phyloP scores from a whole-genome alignment of 2,329 filamentous ascomycete genomes.

The Phoma sp. region DNA sequence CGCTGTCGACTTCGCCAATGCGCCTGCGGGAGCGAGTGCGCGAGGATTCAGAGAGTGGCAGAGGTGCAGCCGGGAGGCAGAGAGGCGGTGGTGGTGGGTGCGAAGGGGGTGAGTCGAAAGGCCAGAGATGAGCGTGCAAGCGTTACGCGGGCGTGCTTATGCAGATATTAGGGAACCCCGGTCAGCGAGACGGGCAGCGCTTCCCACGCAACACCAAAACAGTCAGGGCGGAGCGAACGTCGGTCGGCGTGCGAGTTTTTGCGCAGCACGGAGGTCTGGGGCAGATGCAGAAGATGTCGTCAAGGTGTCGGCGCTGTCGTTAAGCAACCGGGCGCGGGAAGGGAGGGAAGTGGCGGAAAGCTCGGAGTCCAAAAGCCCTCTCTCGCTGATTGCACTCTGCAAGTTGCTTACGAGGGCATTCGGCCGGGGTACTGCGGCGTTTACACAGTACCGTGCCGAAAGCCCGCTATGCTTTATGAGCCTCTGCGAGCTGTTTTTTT shows the following conservation, averaged over 20 bases:
- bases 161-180: conserved; percentile 25
- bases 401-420: conserved; percentile 20
- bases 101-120: conserved; percentile 19
- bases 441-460: conserved; percentile 18
- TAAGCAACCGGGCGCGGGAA: conserved; percentile 10
- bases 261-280: conserved; percentile 6
- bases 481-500: conserved; percentile 5
- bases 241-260: conserved; percentile 12
- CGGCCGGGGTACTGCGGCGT: conserved; percentile 18
- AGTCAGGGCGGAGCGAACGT: conserved; percentile 19
- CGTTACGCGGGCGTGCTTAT: conserved; percentile 9
- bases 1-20: conserved; percentile 41
- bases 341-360: conserved; percentile 13
- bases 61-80: conserved; percentile 19
- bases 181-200: conserved; percentile 14
- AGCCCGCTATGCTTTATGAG: neutral
- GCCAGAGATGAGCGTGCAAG: conserved; percentile 13
- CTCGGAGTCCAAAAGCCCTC: conserved; percentile 14
- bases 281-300: conserved; percentile 3
- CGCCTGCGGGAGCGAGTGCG: conserved; percentile 18
- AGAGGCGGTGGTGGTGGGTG: conserved; percentile 21
- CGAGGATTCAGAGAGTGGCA: conserved; percentile 11
- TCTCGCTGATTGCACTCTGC: conserved; percentile 8
- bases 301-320: conserved; percentile 10
- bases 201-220: conserved; percentile 15